Evolutionary conservation across 2,329 filamentous ascomycete genomes (phyloP).

Genomic region (Pestalotiopsis sp.): DNA sequence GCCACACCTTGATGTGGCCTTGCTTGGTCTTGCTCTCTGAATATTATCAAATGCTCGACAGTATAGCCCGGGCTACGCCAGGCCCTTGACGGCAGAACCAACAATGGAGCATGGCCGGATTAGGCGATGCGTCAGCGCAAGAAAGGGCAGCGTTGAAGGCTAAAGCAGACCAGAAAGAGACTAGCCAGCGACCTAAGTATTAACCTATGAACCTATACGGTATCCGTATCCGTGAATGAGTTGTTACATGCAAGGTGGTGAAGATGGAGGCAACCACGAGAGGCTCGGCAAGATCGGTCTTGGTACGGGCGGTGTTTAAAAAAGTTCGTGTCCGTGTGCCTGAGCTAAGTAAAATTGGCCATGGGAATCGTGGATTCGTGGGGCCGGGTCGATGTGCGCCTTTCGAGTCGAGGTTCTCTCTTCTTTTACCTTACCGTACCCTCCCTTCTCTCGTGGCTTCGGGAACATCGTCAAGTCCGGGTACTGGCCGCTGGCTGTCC

Average conservation of each 20-base stretch:
- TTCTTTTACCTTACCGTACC: background rate
- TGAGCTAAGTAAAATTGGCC: slow-evolving; percentile 7
- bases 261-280: background rate
- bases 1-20: slow-evolving; percentile 5
- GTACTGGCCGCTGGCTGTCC: background rate
- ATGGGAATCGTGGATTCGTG: slow-evolving; percentile 2
- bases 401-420: background rate
- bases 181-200: background rate
- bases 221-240: background rate
- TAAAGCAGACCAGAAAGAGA: background rate
- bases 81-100: background rate
- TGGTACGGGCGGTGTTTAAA: background rate
- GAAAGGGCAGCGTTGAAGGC: background rate
- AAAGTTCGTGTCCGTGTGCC: background rate
- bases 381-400: background rate
- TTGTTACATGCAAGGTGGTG: background rate
- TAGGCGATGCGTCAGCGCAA: background rate
- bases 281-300: background rate
- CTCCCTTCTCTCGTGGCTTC: background rate
- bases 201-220: background rate
- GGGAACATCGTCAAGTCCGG: slow-evolving; percentile 5
- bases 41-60: background rate
- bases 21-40: background rate
- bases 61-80: background rate
- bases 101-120: background rate